Conservation (phyloP, 345 rosid genomes). For the Linum tenue region DNA sequence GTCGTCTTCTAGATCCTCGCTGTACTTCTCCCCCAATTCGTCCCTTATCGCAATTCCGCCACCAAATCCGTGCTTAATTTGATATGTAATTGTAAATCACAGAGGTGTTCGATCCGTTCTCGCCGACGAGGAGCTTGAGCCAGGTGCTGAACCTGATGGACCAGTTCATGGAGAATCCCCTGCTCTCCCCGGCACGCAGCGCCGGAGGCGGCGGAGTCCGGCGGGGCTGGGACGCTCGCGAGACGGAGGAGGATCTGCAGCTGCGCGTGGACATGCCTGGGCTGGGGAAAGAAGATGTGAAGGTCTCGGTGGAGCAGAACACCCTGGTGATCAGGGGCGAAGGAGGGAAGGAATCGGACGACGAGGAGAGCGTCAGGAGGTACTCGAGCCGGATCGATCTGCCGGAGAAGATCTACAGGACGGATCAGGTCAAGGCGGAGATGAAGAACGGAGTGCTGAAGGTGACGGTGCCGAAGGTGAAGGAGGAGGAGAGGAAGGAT, state of each 20-base stretch:
- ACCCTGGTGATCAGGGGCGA: conserved; percentile 53
- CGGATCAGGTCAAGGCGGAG: conserved; percentile 64
- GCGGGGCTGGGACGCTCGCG: conserved; percentile 44
- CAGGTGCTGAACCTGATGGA: conserved; percentile 64
- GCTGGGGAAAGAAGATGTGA: conserved; percentile 44
- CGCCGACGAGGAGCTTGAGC: conserved; percentile 49
- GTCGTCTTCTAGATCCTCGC: conserved; percentile 3
- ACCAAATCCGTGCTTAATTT: not conserved
- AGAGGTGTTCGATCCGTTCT: conserved; percentile 38
- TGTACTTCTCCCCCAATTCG: too few species aligned
- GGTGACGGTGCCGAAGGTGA: conserved; percentile 66
- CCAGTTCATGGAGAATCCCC: conserved; percentile 40
- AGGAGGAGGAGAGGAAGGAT: conserved; percentile 45
- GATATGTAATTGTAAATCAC: not conserved
- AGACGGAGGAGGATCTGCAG: conserved; percentile 32
- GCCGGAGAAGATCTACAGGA: conserved; percentile 29
- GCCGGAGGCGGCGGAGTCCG: conserved; percentile 26
- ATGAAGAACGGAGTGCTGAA: conserved; percentile 83
- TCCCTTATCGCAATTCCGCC: too few species aligned
- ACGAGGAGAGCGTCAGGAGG: conserved; percentile 31
- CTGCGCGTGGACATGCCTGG: conserved; percentile 49
- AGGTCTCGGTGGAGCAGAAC: conserved; percentile 44
- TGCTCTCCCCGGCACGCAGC: conserved; percentile 30
- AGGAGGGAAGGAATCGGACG: conserved; percentile 34
- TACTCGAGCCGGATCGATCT: conserved; percentile 43